Evolutionary conservation across 257 asterid species (phyloP).

Genomic region (Primulina tabacum): DNA sequence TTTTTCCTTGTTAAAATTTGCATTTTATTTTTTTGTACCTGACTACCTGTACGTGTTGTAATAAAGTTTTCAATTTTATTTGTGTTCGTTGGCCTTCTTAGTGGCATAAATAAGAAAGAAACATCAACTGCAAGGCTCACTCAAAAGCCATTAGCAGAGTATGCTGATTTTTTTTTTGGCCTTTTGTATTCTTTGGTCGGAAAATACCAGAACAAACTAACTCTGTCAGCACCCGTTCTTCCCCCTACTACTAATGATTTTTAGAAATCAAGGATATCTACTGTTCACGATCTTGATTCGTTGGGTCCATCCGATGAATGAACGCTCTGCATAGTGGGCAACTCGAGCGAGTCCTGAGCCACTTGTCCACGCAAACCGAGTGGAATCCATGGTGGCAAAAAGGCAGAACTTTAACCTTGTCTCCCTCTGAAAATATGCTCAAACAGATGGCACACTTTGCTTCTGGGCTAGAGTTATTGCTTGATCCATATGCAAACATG

Average conservation of each 20-base stretch:
- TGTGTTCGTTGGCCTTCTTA: not conserved
- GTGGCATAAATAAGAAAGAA: not conserved
- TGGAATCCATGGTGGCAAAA: slow-evolving; percentile 40
- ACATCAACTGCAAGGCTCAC: not conserved
- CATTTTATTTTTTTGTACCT: not conserved
- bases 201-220: not conserved
- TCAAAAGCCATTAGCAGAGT: not conserved
- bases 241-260: not conserved
- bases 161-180: not conserved
- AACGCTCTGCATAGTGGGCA: slow-evolving; percentile 43
- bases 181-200: not conserved
- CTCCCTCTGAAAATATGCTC: slow-evolving; percentile 35
- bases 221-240: no score
- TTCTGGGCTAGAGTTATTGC: slow-evolving; percentile 23
- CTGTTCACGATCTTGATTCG: slow-evolving; percentile 19
- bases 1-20: not conserved
- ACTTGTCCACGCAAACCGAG: slow-evolving; percentile 40
- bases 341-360: slow-evolving; percentile 41
- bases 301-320: slow-evolving; percentile 14
- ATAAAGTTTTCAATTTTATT: not conserved
- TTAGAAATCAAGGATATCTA: slow-evolving; percentile 14
- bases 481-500: slow-evolving; percentile 30
- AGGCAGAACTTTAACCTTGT: slow-evolving; percentile 36
- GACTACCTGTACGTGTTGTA: no score
- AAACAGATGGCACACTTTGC: slow-evolving; percentile 43